Conservation (phyloP, 179 eudicot species). For the Vitellaria paradoxa region DNA sequence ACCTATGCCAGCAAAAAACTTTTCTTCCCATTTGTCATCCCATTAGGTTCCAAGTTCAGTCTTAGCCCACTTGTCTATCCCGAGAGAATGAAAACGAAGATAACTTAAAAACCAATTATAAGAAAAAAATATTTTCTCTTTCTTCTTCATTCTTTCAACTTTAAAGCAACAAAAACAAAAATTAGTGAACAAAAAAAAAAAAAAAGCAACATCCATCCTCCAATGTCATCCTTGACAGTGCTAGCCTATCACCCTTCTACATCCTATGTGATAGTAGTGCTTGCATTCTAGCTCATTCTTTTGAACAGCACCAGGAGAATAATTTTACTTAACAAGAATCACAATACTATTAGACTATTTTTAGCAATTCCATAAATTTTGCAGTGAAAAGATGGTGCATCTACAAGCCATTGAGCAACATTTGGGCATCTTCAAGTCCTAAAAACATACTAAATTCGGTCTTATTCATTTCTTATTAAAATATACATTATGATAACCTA, state of each 20-base stretch:
- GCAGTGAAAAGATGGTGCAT: neutral
- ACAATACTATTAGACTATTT: neutral
- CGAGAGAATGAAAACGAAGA: slow-evolving; percentile 25
- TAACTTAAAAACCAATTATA: slow-evolving; percentile 3
- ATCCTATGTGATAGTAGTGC: neutral
- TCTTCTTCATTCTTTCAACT: neutral
- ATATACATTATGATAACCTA: neutral
- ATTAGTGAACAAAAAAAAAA: neutral
- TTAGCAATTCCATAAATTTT: neutral
- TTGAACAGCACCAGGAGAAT: neutral
- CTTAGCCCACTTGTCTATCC: slow-evolving; percentile 99
- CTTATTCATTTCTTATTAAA: neutral
- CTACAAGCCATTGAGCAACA: neutral
- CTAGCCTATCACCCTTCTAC: neutral
- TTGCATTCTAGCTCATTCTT: neutral
- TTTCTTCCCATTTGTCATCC: slow-evolving; percentile 99
- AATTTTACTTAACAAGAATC: neutral
- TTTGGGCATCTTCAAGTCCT: slow-evolving; percentile 1
- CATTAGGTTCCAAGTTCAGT: slow-evolving; percentile 94
- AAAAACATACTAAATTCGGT: neutral
- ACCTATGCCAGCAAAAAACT: slow-evolving; percentile 90
- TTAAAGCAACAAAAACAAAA: neutral
- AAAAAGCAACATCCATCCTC: no score
- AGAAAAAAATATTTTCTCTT: neutral
- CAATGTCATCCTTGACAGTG: neutral